These are phyloP conservation scores for Herpetospermum pedunculosum DNA, from an alignment of 306 rosid species.

Conservation along the genomic window DNA sequence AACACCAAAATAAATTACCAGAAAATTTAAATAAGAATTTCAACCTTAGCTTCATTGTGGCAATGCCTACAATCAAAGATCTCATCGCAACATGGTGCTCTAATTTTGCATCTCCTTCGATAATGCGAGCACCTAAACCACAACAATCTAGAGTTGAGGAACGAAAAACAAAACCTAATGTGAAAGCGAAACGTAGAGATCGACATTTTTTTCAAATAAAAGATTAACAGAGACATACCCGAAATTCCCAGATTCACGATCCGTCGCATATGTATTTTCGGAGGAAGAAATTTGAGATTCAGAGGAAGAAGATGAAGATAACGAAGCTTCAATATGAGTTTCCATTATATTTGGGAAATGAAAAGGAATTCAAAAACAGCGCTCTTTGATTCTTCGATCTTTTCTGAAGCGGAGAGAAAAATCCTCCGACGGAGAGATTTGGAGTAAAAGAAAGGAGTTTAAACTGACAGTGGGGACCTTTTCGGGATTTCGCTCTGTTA, in stretches of 20 bases:
- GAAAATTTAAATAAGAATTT: background rate
- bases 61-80: slow-evolving; percentile 61
- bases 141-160: background rate
- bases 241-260: slow-evolving; percentile 20
- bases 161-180: background rate
- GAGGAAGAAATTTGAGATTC: slow-evolving; percentile 4
- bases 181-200: background rate
- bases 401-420: background rate
- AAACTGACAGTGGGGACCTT: background rate
- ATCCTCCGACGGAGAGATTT: background rate
- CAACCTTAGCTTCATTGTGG: slow-evolving; percentile 65
- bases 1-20: background rate
- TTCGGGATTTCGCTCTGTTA: background rate
- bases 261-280: slow-evolving; percentile 4
- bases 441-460: background rate
- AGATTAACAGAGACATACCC: slow-evolving; percentile 26
- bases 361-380: background rate
- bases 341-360: background rate
- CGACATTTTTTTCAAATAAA: background rate
- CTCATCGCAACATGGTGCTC: slow-evolving; percentile 62
- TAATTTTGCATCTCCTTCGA: slow-evolving; percentile 57
- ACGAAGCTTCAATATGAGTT: background rate
- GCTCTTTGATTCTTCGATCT: background rate
- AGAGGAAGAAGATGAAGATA: background rate
- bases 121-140: slow-evolving; percentile 50